Evolutionary conservation across 345 rosid genomes (phyloP).

Genomic region (Moricandia moricandioides): DNA sequence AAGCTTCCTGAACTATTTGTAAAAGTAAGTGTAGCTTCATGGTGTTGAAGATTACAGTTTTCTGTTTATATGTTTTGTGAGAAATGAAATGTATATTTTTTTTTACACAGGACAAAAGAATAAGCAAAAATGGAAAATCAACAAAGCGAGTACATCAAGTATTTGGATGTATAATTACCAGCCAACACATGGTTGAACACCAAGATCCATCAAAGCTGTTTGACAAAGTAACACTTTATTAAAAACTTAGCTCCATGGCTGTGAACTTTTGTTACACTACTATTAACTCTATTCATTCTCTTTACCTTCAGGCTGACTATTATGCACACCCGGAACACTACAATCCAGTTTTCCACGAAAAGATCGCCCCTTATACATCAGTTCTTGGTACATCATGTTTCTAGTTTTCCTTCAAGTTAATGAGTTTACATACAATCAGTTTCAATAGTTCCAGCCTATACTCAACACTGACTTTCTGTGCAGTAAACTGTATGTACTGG

Average conservation of each 20-base stretch:
- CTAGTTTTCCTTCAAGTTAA: background rate
- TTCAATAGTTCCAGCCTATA: too few relatives aligned
- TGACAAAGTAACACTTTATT: constrained; percentile 57
- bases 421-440: background rate
- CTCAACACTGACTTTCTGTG: background rate
- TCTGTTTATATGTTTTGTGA: background rate
- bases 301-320: constrained; percentile 67
- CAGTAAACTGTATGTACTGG: constrained; percentile 99
- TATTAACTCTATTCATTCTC: background rate
- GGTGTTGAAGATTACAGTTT: background rate
- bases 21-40: constrained; percentile 37
- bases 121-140: constrained; percentile 28
- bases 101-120: constrained; percentile 44
- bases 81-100: constrained; percentile 12
- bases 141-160: constrained; percentile 74
- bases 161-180: constrained; percentile 77
- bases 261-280: background rate
- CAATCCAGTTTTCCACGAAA: constrained; percentile 69
- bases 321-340: constrained; percentile 94
- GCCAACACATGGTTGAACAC: constrained; percentile 79
- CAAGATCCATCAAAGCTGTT: constrained; percentile 63
- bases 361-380: constrained; percentile 74
- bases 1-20: constrained; percentile 69
- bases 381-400: constrained; percentile 60
- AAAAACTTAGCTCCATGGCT: background rate